Conservation (phyloP, 169 alveolate species). For the Cryptosporidium tyzzeri region DNA sequence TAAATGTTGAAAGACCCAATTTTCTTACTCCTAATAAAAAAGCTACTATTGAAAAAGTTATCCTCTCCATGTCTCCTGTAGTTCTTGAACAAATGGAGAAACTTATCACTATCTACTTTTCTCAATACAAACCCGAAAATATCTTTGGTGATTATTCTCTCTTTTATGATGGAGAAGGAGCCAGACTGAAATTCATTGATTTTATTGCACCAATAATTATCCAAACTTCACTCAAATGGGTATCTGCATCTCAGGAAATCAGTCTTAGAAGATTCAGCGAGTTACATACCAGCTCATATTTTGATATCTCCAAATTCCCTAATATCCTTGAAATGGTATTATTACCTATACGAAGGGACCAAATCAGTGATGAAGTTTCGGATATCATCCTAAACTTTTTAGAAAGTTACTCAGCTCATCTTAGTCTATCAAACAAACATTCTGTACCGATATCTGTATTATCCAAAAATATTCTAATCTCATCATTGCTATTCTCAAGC, state of each 20-base stretch:
- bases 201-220: slow-evolving; percentile 25
- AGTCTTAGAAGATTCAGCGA: not conserved
- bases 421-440: not conserved
- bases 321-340: slow-evolving; percentile 12
- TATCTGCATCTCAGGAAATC: slow-evolving; percentile 37
- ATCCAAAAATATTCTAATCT: slow-evolving; percentile 10
- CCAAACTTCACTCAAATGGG: slow-evolving; percentile 38
- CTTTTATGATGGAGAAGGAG: not conserved
- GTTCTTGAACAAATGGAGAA: slow-evolving; percentile 21
- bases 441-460: not conserved
- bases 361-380: slow-evolving; percentile 37
- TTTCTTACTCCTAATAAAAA: slow-evolving; percentile 20
- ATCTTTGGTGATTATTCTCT: not conserved
- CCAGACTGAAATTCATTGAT: not conserved
- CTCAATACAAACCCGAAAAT: slow-evolving; percentile 1
- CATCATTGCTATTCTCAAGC: slow-evolving; percentile 31
- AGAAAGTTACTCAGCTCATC: slow-evolving; percentile 10
- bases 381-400: slow-evolving; percentile 8
- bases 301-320: slow-evolving; percentile 13
- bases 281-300: not conserved
- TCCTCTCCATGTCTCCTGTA: not conserved
- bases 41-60: slow-evolving; percentile 1
- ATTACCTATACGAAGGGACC: slow-evolving; percentile 16
- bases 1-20: slow-evolving; percentile 29
- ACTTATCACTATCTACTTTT: not conserved